phyloP scores from a whole-genome alignment of 2,329 filamentous ascomycete species.

The Trichoderma aggressivum region DNA sequence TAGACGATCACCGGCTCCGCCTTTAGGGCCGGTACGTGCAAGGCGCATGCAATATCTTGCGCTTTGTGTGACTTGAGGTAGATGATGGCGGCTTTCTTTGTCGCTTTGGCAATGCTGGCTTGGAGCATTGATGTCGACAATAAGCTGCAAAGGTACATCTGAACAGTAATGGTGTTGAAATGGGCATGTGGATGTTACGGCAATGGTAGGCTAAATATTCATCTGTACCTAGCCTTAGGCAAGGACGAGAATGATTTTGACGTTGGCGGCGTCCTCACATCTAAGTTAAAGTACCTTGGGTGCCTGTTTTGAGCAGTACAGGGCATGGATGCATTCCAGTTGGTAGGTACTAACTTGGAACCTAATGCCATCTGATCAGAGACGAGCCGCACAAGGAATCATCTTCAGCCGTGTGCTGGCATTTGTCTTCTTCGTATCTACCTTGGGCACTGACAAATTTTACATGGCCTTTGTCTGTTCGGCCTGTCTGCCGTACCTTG shows the following conservation, averaged over 20 bases:
- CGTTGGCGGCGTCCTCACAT: neutral
- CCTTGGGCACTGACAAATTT: neutral
- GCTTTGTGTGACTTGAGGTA: neutral
- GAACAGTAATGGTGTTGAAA: neutral
- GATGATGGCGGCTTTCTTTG: neutral
- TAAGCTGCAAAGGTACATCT: neutral
- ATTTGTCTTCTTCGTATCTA: neutral
- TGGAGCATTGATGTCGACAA: neutral
- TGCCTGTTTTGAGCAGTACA: neutral
- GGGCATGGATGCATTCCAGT: neutral
- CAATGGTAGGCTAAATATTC: neutral
- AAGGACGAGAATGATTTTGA: neutral
- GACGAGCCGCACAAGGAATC: neutral
- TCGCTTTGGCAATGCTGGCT: neutral
- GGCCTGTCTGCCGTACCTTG: neutral
- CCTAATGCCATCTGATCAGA: neutral
- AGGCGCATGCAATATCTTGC: neutral
- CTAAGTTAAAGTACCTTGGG: neutral
- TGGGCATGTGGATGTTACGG: neutral
- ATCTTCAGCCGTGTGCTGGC: neutral
- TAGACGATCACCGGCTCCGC: constrained; percentile 15
- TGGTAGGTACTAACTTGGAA: too few species aligned
- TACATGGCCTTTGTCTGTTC: neutral
- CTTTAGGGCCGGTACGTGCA: constrained; percentile 9
- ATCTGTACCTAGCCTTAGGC: neutral